Conservation (phyloP, 345 rosid species). For the Salix koriyanagi region DNA sequence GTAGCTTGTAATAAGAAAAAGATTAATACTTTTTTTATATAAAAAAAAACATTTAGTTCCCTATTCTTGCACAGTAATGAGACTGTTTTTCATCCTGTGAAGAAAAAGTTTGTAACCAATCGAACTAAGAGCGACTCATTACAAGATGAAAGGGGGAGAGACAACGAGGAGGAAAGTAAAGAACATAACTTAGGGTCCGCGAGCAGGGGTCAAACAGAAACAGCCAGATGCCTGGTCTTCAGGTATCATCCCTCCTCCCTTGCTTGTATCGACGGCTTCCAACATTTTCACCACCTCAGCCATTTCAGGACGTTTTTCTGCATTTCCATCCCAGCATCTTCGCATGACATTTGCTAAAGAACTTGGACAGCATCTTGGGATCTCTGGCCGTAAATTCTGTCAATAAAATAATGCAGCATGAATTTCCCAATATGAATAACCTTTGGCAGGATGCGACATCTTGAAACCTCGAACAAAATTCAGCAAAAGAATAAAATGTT, state of each 20-base stretch:
- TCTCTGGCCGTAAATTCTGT: conserved; percentile 82
- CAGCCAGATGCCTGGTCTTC: conserved; percentile 63
- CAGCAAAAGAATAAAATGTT: background rate
- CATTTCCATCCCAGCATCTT: conserved; percentile 77
- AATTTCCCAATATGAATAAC: background rate
- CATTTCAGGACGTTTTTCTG: conserved; percentile 87
- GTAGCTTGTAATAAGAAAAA: background rate
- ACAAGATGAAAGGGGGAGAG: background rate
- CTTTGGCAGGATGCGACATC: background rate
- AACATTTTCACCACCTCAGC: conserved; percentile 69
- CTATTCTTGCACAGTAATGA: background rate
- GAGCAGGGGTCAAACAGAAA: conserved; percentile 66
- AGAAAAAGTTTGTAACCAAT: background rate
- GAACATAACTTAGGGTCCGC: conserved; percentile 56
- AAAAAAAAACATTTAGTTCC: too few species aligned
- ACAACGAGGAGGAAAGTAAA: background rate
- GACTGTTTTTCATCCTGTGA: background rate
- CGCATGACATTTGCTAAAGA: conserved; percentile 64
- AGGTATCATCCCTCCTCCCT: conserved; percentile 96
- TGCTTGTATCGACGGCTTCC: conserved; percentile 75
- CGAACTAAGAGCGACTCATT: background rate
- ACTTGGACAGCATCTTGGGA: conserved; percentile 83
- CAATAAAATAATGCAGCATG: background rate
- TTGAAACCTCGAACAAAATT: background rate
- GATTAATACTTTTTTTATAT: background rate